Evolutionary conservation across 495 filamentous ascomycete species (phyloP).

Genomic region (Bacidia gigantensis): DNA sequence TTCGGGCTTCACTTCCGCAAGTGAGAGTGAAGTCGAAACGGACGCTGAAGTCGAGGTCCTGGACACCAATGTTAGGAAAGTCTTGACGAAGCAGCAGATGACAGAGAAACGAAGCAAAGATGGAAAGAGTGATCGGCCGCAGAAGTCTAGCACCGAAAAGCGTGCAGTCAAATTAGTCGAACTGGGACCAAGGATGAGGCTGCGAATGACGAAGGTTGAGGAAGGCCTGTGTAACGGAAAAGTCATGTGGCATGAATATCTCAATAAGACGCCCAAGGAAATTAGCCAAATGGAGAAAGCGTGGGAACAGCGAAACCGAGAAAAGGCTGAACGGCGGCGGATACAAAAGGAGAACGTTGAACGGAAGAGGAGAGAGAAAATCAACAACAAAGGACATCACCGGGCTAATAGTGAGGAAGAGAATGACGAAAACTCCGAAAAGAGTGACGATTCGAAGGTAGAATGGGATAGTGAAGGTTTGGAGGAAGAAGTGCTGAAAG

Average conservation of each 20-base stretch:
- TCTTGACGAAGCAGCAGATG: conserved; percentile 50
- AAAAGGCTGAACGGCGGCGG: conserved; percentile 77
- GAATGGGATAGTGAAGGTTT: conserved; percentile 42
- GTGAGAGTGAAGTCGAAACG: conserved; percentile 82
- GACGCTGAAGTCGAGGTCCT: conserved; percentile 92
- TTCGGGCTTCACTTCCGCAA: conserved; percentile 78
- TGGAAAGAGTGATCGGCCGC: conserved; percentile 22
- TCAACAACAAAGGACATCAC: conserved; percentile 27
- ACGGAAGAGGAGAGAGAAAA: conserved; percentile 28
- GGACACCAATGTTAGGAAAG: conserved; percentile 54
- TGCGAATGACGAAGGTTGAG: conserved; percentile 90
- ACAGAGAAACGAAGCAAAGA: conserved; percentile 36
- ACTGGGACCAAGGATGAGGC: conserved; percentile 75
- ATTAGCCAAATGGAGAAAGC: conserved; percentile 59
- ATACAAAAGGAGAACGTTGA: conserved; percentile 39
- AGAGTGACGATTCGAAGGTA: conserved; percentile 31
- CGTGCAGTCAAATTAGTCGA: conserved; percentile 83
- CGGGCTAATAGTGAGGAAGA: conserved; percentile 35
- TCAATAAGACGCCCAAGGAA: conserved; percentile 70
- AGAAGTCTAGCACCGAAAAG: conserved; percentile 49
- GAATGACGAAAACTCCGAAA: conserved; percentile 37
- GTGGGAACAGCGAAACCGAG: conserved; percentile 66
- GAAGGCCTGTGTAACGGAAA: conserved; percentile 84
- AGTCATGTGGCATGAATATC: conserved; percentile 94
- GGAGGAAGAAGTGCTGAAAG: conserved; percentile 38